Evolutionary conservation across 2,329 filamentous ascomycete species (phyloP).

Genomic region (Aspergillus sp.): DNA sequence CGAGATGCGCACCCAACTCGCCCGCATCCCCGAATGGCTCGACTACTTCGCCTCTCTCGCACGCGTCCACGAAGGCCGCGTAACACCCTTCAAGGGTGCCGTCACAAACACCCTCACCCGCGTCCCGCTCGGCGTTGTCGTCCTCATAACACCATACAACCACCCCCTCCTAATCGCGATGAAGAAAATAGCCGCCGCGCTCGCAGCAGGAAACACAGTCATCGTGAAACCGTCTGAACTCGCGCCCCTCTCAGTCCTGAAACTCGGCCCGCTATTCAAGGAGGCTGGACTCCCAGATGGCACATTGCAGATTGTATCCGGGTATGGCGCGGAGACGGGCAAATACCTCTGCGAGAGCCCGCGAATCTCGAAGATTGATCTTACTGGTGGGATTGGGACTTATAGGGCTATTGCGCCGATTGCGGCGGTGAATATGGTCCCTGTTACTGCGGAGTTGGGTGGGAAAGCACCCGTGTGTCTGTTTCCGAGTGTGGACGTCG

Average conservation of each 20-base stretch:
- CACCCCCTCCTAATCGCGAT: conserved; percentile 38
- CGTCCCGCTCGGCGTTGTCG: conserved; percentile 40
- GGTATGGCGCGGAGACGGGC: conserved; percentile 51
- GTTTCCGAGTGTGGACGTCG: conserved; percentile 34
- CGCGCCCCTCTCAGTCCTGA: conserved; percentile 44
- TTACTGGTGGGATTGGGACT: conserved; percentile 34
- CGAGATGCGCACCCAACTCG: conserved; percentile 69
- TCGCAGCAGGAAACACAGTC: conserved; percentile 42
- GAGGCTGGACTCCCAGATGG: conserved; percentile 46
- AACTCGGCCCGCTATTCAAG: conserved; percentile 41
- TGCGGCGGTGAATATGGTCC: conserved; percentile 34
- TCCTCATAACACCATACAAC: conserved; percentile 42
- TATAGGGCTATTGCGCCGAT: conserved; percentile 33
- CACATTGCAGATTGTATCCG: conserved; percentile 50
- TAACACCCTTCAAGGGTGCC: conserved; percentile 59
- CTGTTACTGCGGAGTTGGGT: conserved; percentile 37
- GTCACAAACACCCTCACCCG: conserved; percentile 40
- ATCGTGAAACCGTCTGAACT: conserved; percentile 43
- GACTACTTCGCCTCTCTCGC: conserved; percentile 68
- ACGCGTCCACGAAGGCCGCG: conserved; percentile 65
- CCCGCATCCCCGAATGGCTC: conserved; percentile 61
- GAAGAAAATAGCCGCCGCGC: conserved; percentile 41
- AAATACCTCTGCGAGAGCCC: conserved; percentile 30
- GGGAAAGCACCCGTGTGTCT: conserved; percentile 39
- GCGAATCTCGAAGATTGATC: conserved; percentile 33